Evolutionary conservation across 2,329 filamentous ascomycete genomes (phyloP), one percentile per base, ranked within the genome.

Genomic region (Aureobasidium musti): DNA sequence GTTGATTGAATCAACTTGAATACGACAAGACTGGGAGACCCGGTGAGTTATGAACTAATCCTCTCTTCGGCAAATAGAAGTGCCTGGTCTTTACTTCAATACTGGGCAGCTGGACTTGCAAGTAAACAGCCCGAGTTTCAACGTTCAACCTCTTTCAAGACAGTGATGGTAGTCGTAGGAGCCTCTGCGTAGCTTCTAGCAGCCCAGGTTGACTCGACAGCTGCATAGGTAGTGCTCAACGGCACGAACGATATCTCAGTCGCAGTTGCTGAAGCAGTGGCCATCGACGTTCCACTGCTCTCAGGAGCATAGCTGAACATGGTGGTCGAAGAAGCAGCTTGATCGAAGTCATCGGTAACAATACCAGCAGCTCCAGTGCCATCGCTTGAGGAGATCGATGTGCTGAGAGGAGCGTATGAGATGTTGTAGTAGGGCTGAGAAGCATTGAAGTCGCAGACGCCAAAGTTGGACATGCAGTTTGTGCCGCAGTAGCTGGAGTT

Each of bases 401-500:
- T 54, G 33, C 30, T 54, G 19, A 54, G 52, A 23, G 52, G 52
- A 17, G 30, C 30, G n/a, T 54, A 54, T 6, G 52, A 54, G 52
- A 54, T 37, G 35, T 33, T 54, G 52, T 54, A 54, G n/a, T 6
- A 3, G 23, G 52, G 33, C 1, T 35, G 30, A 5, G 52, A 35
- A 17, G n/a, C 21, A 23, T 54, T 54, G 30, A 37, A 5, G 23
- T 13, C 21, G 52, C 52, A 54, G 33, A 35, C 21, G 23, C 52
- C 52, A 19, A 54, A 54, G 21, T 54, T 17, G 11, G 11, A 11
- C 28, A 17, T 35, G 52, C 52, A 54, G 33, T 54, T 54, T 52
- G 49, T 52, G 49, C 49, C 49, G 26, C 49, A 52, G 23, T 52
- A 52, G 26, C 49, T 52, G 49, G 49, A 52, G 49, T 52, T 52